These are phyloP conservation scores for Dictyostelium capitatum DNA, from an alignment of 78 protist species.

Conservation along the genomic window DNA sequence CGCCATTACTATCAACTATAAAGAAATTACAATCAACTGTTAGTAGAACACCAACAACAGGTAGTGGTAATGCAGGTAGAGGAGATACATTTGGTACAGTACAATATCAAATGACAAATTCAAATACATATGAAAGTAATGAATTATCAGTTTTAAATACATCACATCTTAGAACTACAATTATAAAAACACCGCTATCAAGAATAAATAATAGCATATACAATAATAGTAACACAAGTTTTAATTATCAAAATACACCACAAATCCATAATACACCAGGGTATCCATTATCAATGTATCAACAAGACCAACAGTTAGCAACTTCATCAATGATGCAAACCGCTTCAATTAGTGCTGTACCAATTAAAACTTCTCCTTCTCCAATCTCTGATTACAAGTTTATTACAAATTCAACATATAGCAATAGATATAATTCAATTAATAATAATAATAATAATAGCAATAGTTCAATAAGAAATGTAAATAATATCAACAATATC, in stretches of 20 bases:
- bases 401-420: background rate
- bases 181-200: conserved; percentile 41
- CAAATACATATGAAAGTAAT: conserved; percentile 59
- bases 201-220: background rate
- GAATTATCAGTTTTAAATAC: conserved; percentile 51
- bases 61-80: background rate
- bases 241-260: background rate
- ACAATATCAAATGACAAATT: conserved; percentile 42
- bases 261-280: conserved; percentile 6
- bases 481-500: background rate
- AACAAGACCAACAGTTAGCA: conserved; percentile 15
- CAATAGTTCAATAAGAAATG: background rate
- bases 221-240: background rate
- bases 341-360: conserved; percentile 38
- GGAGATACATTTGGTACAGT: background rate
- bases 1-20: background rate
- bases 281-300: background rate
- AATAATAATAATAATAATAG: background rate
- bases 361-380: conserved; percentile 24
- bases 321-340: conserved; percentile 47
- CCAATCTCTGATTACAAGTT: background rate
- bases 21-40: background rate
- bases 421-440: background rate
- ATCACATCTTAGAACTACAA: conserved; percentile 53
- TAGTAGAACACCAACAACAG: background rate